Base-by-base conservation (phyloP, 345 rosid species). In the Camelina hispida region DNA sequence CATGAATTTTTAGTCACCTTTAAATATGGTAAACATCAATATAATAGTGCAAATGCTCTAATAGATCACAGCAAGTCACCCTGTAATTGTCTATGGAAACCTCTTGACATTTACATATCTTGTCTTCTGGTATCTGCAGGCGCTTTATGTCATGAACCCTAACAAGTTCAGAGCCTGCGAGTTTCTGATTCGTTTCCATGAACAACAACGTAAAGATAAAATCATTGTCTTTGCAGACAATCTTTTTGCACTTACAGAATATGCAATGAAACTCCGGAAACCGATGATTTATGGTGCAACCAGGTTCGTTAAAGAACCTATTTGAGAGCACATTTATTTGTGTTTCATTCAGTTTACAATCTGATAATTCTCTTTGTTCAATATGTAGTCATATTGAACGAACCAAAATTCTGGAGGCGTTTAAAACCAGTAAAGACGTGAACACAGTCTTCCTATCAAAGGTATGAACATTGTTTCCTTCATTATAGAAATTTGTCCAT, bases 281-380 rank as follows among this genome's bases (percentile, higher is more conserved):
- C 97, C 99, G 15, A 95, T 95, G 99, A 92, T 95, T 59, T 95
- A 95, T 81, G 99, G 99, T 87, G 97, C 97, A 68, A 92, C 97
- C 69, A 95, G 97, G 97, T 62, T 74, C 17, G 72, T 75, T n/a
- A 25, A 75, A 51, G 43, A 70, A 9, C 63, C 53, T 62, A 13
- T 32, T 60, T 23, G 22, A 23, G 8, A 44, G 35, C 56, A 50
- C 63, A 51, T 5, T 44, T 51, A 44, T 16, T 2, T 0, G 14
- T 60, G 30, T 40, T 23, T 32, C 30, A 25, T 57, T 37, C 28
- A 55, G 0, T 17, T 11, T 22, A 30, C 44, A 57, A 4, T 48
- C 68, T 67, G 62, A 38, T 15, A 32, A 8, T 23, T 15, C 23
- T 64, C 48, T 66, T 2, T 84, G 77, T 3, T 0, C 50, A n/a